A percentile compares a stretch with the other conserved stretches of the same genome.
Evolutionary conservation across 805 yeast species (phyloP).

Genomic region (Torulaspora delbrueckii): DNA sequence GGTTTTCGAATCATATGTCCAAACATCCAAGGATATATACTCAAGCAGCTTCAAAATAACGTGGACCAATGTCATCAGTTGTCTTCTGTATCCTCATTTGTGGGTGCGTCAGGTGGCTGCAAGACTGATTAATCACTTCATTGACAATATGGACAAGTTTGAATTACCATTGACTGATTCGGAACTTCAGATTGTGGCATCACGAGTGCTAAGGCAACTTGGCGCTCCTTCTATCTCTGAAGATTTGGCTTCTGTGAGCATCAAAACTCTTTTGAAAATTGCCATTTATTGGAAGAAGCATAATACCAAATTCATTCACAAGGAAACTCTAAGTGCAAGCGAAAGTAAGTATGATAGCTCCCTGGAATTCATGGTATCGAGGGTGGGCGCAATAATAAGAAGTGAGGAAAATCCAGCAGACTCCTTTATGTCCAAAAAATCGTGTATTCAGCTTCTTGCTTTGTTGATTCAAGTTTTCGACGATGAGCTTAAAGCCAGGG

Average conservation of each 20-base stretch:
- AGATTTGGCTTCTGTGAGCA: slow-evolving; percentile 55
- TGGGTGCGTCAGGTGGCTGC: slow-evolving; percentile 78
- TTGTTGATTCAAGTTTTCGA: slow-evolving; percentile 51
- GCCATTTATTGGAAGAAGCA: slow-evolving; percentile 56
- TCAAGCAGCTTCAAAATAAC: slow-evolving; percentile 32
- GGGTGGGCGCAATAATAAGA: slow-evolving; percentile 58
- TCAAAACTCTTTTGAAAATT: slow-evolving; percentile 60
- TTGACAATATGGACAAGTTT: slow-evolving; percentile 39
- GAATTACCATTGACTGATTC: slow-evolving; percentile 37
- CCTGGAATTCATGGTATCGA: slow-evolving; percentile 43
- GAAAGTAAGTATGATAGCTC: slow-evolving; percentile 25
- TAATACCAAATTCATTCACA: slow-evolving; percentile 37
- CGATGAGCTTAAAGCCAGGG: slow-evolving; percentile 37
- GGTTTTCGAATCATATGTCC: slow-evolving; percentile 43
- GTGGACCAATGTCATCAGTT: slow-evolving; percentile 51
- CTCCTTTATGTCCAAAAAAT: slow-evolving; percentile 55
- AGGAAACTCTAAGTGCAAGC: slow-evolving; percentile 20
- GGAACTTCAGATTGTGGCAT: slow-evolving; percentile 63
- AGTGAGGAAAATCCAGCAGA: slow-evolving; percentile 56
- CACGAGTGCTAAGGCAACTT: slow-evolving; percentile 68
- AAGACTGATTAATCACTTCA: slow-evolving; percentile 51
- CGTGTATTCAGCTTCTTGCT: slow-evolving; percentile 67
- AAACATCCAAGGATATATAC: slow-evolving; percentile 35
- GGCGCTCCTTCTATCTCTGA: slow-evolving; percentile 72
- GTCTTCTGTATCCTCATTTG: slow-evolving; percentile 78